phyloP scores from a whole-genome alignment of 345 rosid genomes.

The Salix viminalis region DNA sequence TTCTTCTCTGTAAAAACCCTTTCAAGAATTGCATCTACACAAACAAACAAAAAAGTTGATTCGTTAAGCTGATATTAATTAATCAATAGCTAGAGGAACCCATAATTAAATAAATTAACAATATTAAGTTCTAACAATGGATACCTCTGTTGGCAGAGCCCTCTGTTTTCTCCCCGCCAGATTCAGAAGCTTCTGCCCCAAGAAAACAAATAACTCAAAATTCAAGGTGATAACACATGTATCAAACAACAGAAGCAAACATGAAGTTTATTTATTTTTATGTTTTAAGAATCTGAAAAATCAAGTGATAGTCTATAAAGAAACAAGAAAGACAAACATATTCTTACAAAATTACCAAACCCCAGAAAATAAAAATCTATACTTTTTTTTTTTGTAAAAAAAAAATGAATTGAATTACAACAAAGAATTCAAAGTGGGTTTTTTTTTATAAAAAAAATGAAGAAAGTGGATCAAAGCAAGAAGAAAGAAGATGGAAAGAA shows the following conservation, averaged over 20 bases:
- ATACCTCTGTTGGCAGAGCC: conserved; percentile 58
- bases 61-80: neutral
- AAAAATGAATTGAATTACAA: too few relatives aligned
- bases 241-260: neutral
- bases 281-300: neutral
- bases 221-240: too few relatives aligned
- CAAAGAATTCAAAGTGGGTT: too few relatives aligned
- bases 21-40: conserved; percentile 65
- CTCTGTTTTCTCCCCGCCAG: conserved; percentile 31
- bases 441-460: neutral
- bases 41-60: neutral
- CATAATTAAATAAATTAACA: neutral
- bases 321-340: neutral
- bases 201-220: neutral
- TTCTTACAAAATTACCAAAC: neutral
- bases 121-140: neutral
- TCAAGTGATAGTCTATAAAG: neutral
- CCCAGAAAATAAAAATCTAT: neutral
- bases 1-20: conserved; percentile 76
- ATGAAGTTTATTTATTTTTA: neutral
- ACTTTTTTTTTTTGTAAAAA: too few relatives aligned
- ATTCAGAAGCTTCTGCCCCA: conserved; percentile 40
- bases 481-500: neutral
- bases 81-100: neutral
- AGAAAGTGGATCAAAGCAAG: neutral